These are phyloP conservation scores for Neonectria faginata DNA, from an alignment of 2,329 filamentous ascomycete species.

Conservation along the genomic window DNA sequence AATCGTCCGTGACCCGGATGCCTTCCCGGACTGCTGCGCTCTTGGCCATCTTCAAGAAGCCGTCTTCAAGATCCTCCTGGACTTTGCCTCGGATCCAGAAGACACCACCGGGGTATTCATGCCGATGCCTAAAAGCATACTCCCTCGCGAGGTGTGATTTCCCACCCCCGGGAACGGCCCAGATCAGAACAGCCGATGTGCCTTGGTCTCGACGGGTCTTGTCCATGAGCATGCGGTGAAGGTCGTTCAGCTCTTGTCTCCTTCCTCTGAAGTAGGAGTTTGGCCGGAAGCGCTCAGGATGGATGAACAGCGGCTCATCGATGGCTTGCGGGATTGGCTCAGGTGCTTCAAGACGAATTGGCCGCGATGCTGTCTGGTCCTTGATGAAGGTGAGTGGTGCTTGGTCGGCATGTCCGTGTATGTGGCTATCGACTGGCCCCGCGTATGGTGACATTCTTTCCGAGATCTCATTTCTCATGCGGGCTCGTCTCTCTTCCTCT, in stretches of 20 bases:
- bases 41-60: conserved; percentile 41
- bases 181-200: conserved; percentile 41
- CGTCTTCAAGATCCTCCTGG: conserved; percentile 43
- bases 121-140: conserved; percentile 40
- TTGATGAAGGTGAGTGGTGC: conserved; percentile 3
- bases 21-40: conserved; percentile 29
- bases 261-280: conserved; percentile 41
- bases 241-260: conserved; percentile 32
- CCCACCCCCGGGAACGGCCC: conserved; percentile 41
- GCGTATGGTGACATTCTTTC: conserved; percentile 54
- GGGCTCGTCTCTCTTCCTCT: conserved; percentile 61
- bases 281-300: conserved; percentile 42
- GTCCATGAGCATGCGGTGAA: conserved; percentile 41
- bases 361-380: conserved; percentile 13
- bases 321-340: conserved; percentile 5
- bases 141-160: conserved; percentile 43
- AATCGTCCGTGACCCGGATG: conserved; percentile 32
- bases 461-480: conserved; percentile 58
- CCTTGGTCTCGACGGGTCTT: conserved; percentile 31
- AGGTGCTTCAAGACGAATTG: conserved; percentile 10
- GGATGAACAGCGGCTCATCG: conserved; percentile 37
- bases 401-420: conserved; percentile 12
- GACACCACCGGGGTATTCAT: conserved; percentile 39
- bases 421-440: neutral
- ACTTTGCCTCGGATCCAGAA: conserved; percentile 43